Base-by-base conservation (phyloP, 495 filamentous ascomycete species). In the Xanthoparmelia taractica region DNA sequence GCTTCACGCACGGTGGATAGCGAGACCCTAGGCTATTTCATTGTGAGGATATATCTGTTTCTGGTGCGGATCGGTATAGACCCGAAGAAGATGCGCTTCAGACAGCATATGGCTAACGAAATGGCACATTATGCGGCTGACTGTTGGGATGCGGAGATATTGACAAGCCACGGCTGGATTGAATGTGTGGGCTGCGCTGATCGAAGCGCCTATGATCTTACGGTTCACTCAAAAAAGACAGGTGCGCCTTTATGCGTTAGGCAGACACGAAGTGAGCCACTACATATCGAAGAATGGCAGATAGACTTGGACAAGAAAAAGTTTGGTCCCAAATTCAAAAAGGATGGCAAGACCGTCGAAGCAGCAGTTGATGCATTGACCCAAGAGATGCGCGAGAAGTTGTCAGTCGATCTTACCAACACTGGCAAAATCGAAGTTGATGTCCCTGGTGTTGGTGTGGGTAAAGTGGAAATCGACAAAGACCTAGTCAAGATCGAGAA, bases 161-260 rank as follows among this genome's bases (percentile, higher is more conserved):
- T 83, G 57, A 91, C 87, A 40, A 89, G 85, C 68, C 85, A 87
- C 70, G 89, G 89, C 73, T 93, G 89, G 89, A 87, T 92, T 58
- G 89, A 93, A 77, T 92, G 89, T 71, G 88, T 92, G 59, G 89
- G 89, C 65, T 92, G 89, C 72, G 89, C 89, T 57, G 89, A 93
- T 73, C 80, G 89, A 61, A 90, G 87, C 68, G 89, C 88, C 25
- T 92, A 89, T 69, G 89, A 93, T 71, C 70, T 93, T 70, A 82
- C 84, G 8, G 88, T 91, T 12, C 89, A 92, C 74, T 80, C 85
- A 75, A 88, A 90, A 75, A 86, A 85, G 76, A 93, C 89, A n/a
- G 87, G 86, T 59, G 81, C 82, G n/a, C 83, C 86, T 15, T 79
- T 93, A 13, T 77, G 87, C 41, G 89, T 91, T 37, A 79, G 88